Evolutionary conservation across 2,329 filamentous ascomycete species (phyloP), one percentile per base, ranked within the genome.

Genomic region (Bipolaris bicolor): DNA sequence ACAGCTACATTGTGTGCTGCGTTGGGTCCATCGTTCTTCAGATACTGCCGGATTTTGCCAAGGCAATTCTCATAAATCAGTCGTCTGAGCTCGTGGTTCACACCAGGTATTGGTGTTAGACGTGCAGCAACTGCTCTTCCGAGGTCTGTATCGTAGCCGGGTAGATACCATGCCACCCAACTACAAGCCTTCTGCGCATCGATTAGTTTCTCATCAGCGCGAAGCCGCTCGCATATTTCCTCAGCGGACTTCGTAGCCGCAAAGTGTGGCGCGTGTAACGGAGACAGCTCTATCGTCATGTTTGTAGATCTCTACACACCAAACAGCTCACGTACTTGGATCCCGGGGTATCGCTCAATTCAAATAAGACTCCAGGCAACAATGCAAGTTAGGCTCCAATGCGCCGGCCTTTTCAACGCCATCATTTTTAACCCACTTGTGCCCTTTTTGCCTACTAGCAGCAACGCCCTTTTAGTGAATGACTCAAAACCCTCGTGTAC

Each of bases 131-230:
- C 43, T 1, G 36, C 47, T 24, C 11, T 41, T n/a, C 46, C 53
- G 20, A 40, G 13, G 22, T 20, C 13, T 2, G 45, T 57, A 6
- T 49, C 6, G 20, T 57, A 52, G 5, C 26, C 50, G 1, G 57
- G 47, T 13, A 62, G 48, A 41, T 62, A 34, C 36, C 45, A 62
- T 15, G 33, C 53, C 22, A 55, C 50, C 57, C 53, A 60, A 40
- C 60, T 60, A 26, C 60, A 62, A 10, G 47, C 33, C 44, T 52
- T 47, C n/a, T 49, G 46, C n/a, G n/a, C 18, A 22, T 31, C 45
- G 7, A 60, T 57, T 6, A 49, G 52, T 13, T 44, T 34, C 45
- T 58, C 52, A 29, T 60, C 60, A 33, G 56, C 50, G 33, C 50
- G 29, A 34, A 62, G 43, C n/a, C 53, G 41, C 15, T 7, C 41